Base-by-base conservation (phyloP, 371 early-diverging fungal species). In the Mortierella polycephala region DNA sequence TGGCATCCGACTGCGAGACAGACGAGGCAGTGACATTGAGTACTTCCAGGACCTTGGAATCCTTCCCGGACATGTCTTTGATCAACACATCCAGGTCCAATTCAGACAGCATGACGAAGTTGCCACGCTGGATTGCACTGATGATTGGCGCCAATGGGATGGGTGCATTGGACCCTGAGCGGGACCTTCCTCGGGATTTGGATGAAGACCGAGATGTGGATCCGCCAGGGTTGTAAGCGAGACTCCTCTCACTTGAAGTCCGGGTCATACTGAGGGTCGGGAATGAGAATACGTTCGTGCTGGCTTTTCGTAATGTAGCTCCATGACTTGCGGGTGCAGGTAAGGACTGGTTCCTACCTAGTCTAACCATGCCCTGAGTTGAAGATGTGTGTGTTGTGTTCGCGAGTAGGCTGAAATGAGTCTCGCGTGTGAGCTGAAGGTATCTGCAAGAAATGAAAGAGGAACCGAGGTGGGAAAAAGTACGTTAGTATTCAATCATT, bases 221-320 rank as follows among this genome's bases (percentile, higher is more conserved):
- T 7, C 64, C 63, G 13, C 51, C 64, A 7, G 21, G 37, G 39
- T 41, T 51, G 45, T 30, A 49, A 16, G 67, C 44, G 7, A 67
- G 44, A 41, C 69, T 69, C 42, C 66, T 56, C 45, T 79, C 72
- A 58, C 73, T 72, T 10, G 64, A 56, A 5, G 79, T 79, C 21
- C 79, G 59, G 56, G 79, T 79, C 60, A 79, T 45, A 51, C 42
- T 79, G 52, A 79, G 70, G 40, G 79, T 66, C 16, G 79, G 79
- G 51, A 79, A 79, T 21, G 79, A 79, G 41, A 79, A 79, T 20
- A 73, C 79, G 47, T 68, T 73, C 23, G 79, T 79, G 57, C 52
- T 79, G 57, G 47, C 63, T 49, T 79, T 79, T 20, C 79, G 65
- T 55, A 79, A 41, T 41, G 64, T 39, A 11, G 68, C 65, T 67